A percentile compares a stretch with the other conserved stretches of the same genome.
phyloP scores from a whole-genome alignment of 2,329 filamentous ascomycete species.

The Rhytidhysteron rufulum region DNA sequence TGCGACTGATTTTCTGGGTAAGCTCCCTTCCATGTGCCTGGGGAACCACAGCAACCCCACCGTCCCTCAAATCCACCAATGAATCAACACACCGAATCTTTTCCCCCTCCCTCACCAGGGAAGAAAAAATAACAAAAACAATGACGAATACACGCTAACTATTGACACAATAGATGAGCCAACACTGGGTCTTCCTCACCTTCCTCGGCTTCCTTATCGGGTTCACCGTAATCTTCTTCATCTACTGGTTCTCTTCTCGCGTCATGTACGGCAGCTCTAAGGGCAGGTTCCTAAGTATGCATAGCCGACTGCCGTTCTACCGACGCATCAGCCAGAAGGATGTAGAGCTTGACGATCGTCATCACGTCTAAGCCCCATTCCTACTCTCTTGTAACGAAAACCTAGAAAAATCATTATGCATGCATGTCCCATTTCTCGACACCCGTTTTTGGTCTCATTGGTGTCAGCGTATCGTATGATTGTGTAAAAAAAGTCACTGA shows the following conservation, averaged over 20 bases:
- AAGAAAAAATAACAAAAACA: too few species aligned
- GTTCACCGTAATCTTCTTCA: constrained; percentile 46
- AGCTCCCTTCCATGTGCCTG: constrained; percentile 10
- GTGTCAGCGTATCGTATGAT: too few species aligned
- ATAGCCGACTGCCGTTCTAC: constrained; percentile 31
- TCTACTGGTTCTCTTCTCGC: constrained; percentile 52
- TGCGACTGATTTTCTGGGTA: constrained; percentile 63
- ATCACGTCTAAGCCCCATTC: constrained; percentile 35
- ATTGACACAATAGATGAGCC: constrained; percentile 42
- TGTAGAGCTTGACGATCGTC: constrained; percentile 32
- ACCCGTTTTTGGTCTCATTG: too few species aligned
- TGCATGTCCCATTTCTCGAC: too few species aligned
- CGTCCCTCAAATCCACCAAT: background rate
- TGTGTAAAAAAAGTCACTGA: too few species aligned
- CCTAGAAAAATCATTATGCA: too few species aligned
- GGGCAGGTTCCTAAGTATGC: constrained; percentile 13
- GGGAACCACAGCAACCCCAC: background rate
- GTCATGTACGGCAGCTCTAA: constrained; percentile 18
- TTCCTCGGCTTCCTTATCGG: constrained; percentile 51
- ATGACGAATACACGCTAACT: constrained; percentile 3
- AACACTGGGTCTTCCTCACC: constrained; percentile 55
- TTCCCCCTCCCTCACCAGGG: too few species aligned
- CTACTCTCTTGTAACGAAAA: too few species aligned
- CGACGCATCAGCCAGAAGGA: constrained; percentile 34
- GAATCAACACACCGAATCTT: too few species aligned